phyloP scores from a whole-genome alignment of 2,329 filamentous ascomycete species.

The Teratosphaeria destructans region DNA sequence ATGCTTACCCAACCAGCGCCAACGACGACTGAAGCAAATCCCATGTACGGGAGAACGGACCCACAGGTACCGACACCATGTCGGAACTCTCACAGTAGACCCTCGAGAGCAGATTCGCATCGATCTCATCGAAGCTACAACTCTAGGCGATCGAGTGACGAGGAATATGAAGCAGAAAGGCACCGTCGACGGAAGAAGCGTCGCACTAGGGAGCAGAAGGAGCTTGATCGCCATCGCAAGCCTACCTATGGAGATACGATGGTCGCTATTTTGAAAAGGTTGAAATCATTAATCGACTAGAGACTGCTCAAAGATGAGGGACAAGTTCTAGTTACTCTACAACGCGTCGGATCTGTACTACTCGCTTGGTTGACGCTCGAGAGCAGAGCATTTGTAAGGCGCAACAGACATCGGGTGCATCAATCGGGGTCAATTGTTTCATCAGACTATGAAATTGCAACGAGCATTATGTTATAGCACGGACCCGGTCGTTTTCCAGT shows the following conservation, averaged over 20 bases:
- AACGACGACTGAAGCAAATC: neutral
- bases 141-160: neutral
- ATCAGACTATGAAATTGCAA: too few relatives aligned
- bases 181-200: neutral
- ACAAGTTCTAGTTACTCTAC: neutral
- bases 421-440: too few relatives aligned
- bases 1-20: neutral
- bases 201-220: neutral
- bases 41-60: neutral
- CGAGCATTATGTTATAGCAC: too few relatives aligned
- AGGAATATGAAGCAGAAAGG: neutral
- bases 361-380: neutral
- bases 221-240: neutral
- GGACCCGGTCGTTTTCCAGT: too few relatives aligned
- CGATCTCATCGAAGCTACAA: neutral
- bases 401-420: too few relatives aligned
- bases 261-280: neutral
- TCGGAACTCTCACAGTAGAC: neutral
- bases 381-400: neutral
- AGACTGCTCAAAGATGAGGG: neutral
- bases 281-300: neutral
- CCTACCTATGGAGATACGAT: neutral
- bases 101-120: neutral
- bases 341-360: neutral
- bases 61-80: neutral